Evolutionary conservation across 176 grass and related monocot species (phyloP), one percentile per base, ranked within the genome.

Genomic region (Chloris gayana): DNA sequence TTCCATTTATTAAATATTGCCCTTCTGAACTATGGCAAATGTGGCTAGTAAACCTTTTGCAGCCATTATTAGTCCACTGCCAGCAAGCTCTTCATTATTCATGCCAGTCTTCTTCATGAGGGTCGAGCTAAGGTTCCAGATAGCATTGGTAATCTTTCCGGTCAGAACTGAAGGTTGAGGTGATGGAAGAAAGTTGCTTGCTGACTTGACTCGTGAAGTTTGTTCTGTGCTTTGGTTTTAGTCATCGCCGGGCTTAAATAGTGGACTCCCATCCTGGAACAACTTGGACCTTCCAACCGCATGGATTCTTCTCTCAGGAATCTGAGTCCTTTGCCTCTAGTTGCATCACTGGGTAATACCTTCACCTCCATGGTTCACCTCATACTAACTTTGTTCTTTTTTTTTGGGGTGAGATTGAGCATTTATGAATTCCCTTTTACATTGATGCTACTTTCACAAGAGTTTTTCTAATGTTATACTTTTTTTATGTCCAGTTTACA

Each of bases 111-210:
- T 93, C 68, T 95, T 75, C 77, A 37, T 11, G 95, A 98, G 38
- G 95, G 92, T 22, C 81, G 92, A 56, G 88, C 86, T 65, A 93
- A 91, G 77, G 88, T 98, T 84, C 95, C 95, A 73, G 95, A 98
- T 69, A 89, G 74, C 70, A 88, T 98, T 82, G 95, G 92, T 71
- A 91, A 91, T 83, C 90, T 95, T 87, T 74, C 88, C 89, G 95
- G 30, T 91, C 91, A 83, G 95, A 98, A 74, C 88, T 98, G 31
- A 98, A 95, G 84, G 90, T 93, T 69, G 95, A 98, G 86, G 88
- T 98, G 54, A 98, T 98, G 84, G 95, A 98, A 89, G 95, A 98
- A 98, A 93, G 63, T 84, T 98, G 67, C 86, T 98, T 42, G 90
- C 90, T 45, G 95, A 95, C 70, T 93, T 98, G 88, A 98, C 95